Evolutionary conservation across 2,329 filamentous ascomycete genomes (phyloP), one percentile per base, ranked within the genome.

Genomic region (Aschersonia sp.): DNA sequence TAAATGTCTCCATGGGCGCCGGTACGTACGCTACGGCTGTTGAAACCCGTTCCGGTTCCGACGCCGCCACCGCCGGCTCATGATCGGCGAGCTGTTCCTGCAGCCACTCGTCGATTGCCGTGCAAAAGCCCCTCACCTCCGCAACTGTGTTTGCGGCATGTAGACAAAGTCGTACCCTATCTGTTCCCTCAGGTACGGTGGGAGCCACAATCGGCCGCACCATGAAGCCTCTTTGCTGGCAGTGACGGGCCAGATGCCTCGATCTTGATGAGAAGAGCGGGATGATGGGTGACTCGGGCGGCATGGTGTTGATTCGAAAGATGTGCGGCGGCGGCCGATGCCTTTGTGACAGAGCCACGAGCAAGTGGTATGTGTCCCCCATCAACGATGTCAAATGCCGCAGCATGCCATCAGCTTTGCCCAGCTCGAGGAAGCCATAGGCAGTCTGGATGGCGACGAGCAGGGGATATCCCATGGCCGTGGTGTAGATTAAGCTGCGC

Each of bases 401-500:
- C 0, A 58, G 44, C 10, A 63, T 54, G 2, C 45, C 33, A 11
- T 73, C 68, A 0, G 73, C 76, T 33, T 65, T 58, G 0, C 75
- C 76, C 2, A 63, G 59, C 7, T 57, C 58, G n/a, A 86, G 63
- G 33, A 79, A 70, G 6, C 71, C 67, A 55, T 82, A 84, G 0
- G 72, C 69, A 0, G 74, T 68, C 42, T 70, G 65, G 46, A 85
- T 79, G 11, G 73, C 72, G 0, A 74, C 74, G 1, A 85, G 68
- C 2, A 73, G 70, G 0, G 81, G 75, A 41, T 78, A 77, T 0
- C 78, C 72, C 64, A 85, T 72, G 32, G 81, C 80, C 0, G 83
- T 87, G 0, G 83, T 86, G 60, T 86, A 88, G 47, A 87, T 86
- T 42, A 87, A 64, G 2, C 75, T 79, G n/a, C 83, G 75, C 1